Evolutionary conservation across 2,329 filamentous ascomycete species (phyloP).

Genomic region (Neospermospora avenae): DNA sequence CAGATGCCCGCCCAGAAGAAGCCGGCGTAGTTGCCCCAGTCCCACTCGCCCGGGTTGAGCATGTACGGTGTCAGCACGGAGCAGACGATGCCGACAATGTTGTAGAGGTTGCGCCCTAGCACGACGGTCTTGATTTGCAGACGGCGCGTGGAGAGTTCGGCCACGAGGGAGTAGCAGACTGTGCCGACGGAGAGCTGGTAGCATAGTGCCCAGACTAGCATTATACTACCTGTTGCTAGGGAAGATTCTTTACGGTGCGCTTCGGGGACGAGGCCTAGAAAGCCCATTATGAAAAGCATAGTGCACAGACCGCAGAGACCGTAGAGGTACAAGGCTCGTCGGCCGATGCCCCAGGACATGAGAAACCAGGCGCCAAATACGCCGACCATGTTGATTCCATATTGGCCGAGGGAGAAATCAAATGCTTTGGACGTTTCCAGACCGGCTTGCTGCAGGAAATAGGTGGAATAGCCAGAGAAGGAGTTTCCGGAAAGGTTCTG

Average conservation of each 20-base stretch:
- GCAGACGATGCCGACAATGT: slow-evolving; percentile 77
- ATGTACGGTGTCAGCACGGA: slow-evolving; percentile 86
- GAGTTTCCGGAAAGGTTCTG: slow-evolving; percentile 64
- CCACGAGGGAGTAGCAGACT: slow-evolving; percentile 84
- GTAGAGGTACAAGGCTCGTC: slow-evolving; percentile 51
- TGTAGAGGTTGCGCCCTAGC: slow-evolving; percentile 68
- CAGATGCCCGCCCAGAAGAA: slow-evolving; percentile 74
- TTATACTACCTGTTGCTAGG: slow-evolving; percentile 51
- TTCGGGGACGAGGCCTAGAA: slow-evolving; percentile 46
- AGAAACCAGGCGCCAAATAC: slow-evolving; percentile 53
- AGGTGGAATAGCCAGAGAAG: slow-evolving; percentile 62
- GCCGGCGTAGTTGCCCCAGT: slow-evolving; percentile 83
- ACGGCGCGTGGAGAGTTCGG: slow-evolving; percentile 76
- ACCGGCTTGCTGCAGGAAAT: slow-evolving; percentile 57
- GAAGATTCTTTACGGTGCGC: slow-evolving; percentile 24
- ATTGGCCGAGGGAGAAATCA: slow-evolving; percentile 51
- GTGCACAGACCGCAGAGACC: slow-evolving; percentile 42
- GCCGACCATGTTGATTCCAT: slow-evolving; percentile 48
- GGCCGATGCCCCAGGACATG: slow-evolving; percentile 43
- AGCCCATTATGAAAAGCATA: slow-evolving; percentile 80
- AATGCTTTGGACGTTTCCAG: slow-evolving; percentile 48
- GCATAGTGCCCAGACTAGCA: slow-evolving; percentile 77
- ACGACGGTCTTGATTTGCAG: slow-evolving; percentile 92
- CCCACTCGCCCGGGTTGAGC: slow-evolving; percentile 82
- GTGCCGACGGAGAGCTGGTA: slow-evolving; percentile 89